phyloP scores from a whole-genome alignment of 2,329 filamentous ascomycete species.

The Pyrenochaeta sp. region DNA sequence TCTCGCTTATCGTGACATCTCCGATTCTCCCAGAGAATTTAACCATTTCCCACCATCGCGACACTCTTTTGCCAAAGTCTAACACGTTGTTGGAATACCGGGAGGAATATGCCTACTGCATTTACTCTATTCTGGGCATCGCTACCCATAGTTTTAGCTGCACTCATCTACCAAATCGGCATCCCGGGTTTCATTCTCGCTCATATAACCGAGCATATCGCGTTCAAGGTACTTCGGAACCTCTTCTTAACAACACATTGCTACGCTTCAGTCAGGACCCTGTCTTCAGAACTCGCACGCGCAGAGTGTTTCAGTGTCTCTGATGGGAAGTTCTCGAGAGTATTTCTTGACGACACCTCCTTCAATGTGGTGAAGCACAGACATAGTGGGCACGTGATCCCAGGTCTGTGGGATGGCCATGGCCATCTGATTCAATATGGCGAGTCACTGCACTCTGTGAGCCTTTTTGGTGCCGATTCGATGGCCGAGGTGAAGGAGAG shows the following conservation, averaged over 20 bases:
- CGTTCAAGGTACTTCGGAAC: slow-evolving; percentile 32
- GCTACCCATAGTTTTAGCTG: slow-evolving; percentile 35
- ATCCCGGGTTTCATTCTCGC: slow-evolving; percentile 24
- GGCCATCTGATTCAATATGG: slow-evolving; percentile 73
- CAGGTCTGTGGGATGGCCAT: slow-evolving; percentile 76
- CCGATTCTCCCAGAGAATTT: neutral
- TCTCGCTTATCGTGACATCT: slow-evolving; percentile 10
- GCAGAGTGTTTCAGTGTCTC: slow-evolving; percentile 65
- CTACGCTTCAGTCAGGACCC: slow-evolving; percentile 57
- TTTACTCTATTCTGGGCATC: slow-evolving; percentile 31
- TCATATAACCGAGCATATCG: slow-evolving; percentile 23
- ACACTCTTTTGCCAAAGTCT: neutral
- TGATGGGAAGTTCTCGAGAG: slow-evolving; percentile 60
- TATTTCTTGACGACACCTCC: slow-evolving; percentile 52
- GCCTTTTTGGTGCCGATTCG: slow-evolving; percentile 67
- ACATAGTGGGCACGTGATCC: slow-evolving; percentile 65
- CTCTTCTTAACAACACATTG: slow-evolving; percentile 49
- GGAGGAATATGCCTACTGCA: slow-evolving; percentile 30
- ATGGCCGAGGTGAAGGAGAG: slow-evolving; percentile 64
- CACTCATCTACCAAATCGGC: slow-evolving; percentile 41
- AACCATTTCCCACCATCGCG: neutral
- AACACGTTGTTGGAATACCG: neutral
- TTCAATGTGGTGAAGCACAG: slow-evolving; percentile 43
- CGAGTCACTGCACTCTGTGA: slow-evolving; percentile 71
- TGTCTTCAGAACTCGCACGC: slow-evolving; percentile 47